These are phyloP conservation scores for Solanum etuberosum DNA, from an alignment of 257 asterid species.

Conservation along the genomic window DNA sequence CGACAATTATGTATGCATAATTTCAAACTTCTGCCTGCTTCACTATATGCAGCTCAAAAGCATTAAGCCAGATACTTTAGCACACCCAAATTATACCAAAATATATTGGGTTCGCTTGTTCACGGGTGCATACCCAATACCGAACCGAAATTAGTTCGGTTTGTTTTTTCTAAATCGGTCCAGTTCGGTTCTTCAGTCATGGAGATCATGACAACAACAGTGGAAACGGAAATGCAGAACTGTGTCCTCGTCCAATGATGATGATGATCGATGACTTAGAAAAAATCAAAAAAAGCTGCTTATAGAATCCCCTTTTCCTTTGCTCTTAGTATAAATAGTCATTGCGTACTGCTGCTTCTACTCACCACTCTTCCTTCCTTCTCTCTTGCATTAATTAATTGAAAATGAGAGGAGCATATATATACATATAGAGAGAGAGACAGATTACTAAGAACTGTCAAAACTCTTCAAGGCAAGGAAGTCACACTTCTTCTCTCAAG, in stretches of 20 bases:
- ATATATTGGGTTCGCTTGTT: neutral
- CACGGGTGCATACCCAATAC: neutral
- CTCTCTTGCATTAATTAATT: neutral
- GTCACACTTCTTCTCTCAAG: slow-evolving; percentile 79
- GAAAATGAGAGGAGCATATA: neutral
- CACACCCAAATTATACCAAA: neutral
- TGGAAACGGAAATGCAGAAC: neutral
- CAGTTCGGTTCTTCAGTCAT: neutral
- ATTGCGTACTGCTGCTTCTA: neutral
- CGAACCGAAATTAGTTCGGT: neutral
- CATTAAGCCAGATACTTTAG: neutral
- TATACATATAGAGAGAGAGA: neutral
- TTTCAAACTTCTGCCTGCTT: neutral
- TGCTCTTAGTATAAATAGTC: neutral
- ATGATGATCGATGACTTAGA: neutral
- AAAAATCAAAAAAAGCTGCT: neutral
- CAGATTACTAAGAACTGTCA: slow-evolving; percentile 45
- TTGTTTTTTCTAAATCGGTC: neutral
- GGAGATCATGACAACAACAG: neutral
- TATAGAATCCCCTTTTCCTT: neutral
- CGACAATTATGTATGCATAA: neutral
- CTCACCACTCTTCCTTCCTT: neutral
- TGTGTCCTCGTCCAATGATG: neutral
- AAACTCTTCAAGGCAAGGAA: slow-evolving; percentile 81
- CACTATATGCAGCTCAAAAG: neutral